Conservation (phyloP, 768 basidiomycete species). For the Suillus ampliporus region DNA sequence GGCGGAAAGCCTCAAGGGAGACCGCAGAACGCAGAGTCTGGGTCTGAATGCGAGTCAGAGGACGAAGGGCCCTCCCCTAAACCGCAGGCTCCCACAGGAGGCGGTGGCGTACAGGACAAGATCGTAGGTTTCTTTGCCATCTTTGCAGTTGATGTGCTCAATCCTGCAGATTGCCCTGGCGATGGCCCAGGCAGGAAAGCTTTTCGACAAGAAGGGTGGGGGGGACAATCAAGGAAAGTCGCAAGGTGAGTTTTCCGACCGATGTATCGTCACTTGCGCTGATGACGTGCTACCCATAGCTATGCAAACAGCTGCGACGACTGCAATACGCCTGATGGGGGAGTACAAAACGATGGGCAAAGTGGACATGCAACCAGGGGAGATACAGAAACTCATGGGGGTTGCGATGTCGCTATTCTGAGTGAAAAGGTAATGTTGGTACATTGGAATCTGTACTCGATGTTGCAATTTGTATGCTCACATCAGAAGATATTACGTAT, state of each 20-base stretch:
- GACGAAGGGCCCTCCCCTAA: conserved; percentile 14
- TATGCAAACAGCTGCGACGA: conserved; percentile 38
- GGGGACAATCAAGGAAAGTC: conserved; percentile 27
- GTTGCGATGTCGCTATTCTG: conserved; percentile 33
- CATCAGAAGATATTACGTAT: not conserved
- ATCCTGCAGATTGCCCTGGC: conserved; percentile 31
- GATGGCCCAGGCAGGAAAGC: conserved; percentile 38
- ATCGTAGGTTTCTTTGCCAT: conserved; percentile 23
- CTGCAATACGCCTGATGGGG: conserved; percentile 33
- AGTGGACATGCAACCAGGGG: conserved; percentile 30
- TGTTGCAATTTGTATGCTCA: not conserved
- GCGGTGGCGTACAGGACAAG: conserved; percentile 33
- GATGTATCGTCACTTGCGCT: not conserved
- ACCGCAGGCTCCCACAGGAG: conserved; percentile 18
- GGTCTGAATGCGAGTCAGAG: not conserved
- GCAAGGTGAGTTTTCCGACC: conserved; percentile 24
- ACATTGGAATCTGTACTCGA: not conserved
- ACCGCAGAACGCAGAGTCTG: not conserved
- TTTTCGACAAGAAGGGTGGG: conserved; percentile 39
- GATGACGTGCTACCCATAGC: conserved; percentile 17
- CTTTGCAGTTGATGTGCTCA: not conserved
- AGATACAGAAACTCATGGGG: conserved; percentile 33
- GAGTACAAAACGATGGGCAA: conserved; percentile 32
- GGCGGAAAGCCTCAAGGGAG: conserved; percentile 7
- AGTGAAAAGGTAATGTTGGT: not conserved